Base-by-base conservation (phyloP, 352 stramenopile genomes). In the Phytophthora boehmeriae region DNA sequence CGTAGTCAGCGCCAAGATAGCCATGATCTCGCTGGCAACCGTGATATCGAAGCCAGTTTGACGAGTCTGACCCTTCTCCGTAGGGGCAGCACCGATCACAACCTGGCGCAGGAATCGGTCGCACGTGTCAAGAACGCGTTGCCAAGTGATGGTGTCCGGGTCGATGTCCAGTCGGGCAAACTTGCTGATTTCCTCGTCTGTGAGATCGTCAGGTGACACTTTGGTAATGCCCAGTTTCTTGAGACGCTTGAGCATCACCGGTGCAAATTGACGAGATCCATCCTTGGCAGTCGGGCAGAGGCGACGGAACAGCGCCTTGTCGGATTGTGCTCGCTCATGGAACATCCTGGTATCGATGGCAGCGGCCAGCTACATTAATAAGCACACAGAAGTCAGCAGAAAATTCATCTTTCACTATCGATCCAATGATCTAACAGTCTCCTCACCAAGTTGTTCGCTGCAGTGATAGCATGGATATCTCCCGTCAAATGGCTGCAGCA, bases 1-100 rank as follows among this genome's bases (percentile, higher is more conserved):
- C 17, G 88, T 98, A 1, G 97, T 95, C 41, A 99, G 78, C 22
- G 96, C 96, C 49, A 99, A 76, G 20, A 99, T 97, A 30, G 97
- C 97, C 97, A 99, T 99, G 68, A 99, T 97, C 76, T 99, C 97
- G 35, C 89, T 98, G 1, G 98, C 98, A 3, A 99, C 98, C n/a
- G 59, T 80, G 65, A 91, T 97, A 59, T 95, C 82, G 50, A 93
- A 93, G 20, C 83, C 78, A 44, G 83, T 93, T 14, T 49, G 78
- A 43, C 84, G 80, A 8, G 71, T 80, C 64, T 90, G 87, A 23
- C 84, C 89, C 49, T 97, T 98, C 75, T 99, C 97, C 3, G 90
- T 93, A 13, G 83, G 68, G 5, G 88, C 97, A 46, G 89, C 74
- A 16, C 97, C 97, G 16, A 99, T 76, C 38, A 84, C 88, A 13